These are phyloP conservation scores for Sarocladium oryzae DNA, from an alignment of 2,329 filamentous ascomycete species.

Conservation along the genomic window DNA sequence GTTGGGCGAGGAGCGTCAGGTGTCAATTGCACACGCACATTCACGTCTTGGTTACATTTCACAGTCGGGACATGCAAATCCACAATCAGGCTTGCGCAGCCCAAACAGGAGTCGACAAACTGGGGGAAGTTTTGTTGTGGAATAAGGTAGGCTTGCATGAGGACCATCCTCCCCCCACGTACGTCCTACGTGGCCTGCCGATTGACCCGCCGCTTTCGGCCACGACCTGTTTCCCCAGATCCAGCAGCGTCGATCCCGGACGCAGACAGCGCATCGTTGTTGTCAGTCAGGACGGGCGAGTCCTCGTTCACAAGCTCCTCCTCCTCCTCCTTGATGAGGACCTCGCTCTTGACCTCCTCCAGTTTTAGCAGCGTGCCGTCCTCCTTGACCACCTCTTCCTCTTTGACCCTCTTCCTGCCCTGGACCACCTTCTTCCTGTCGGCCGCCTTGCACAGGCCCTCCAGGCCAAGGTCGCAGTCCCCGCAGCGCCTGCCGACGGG, in stretches of 20 bases:
- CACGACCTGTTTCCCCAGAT: neutral
- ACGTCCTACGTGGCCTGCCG: constrained; percentile 9
- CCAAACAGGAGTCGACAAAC: no score
- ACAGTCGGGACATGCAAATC: no score
- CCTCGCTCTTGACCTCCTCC: constrained; percentile 23
- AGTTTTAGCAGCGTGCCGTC: constrained; percentile 18
- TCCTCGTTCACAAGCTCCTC: constrained; percentile 21
- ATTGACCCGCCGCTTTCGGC: neutral
- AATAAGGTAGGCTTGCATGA: constrained; percentile 12
- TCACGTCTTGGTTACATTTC: no score
- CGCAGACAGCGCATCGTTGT: neutral
- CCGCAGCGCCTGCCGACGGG: constrained; percentile 77
- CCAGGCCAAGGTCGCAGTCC: constrained; percentile 72
- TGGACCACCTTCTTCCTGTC: constrained; percentile 57
- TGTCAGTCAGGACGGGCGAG: no score
- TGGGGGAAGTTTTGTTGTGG: no score
- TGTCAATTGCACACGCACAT: no score
- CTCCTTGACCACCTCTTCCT: constrained; percentile 19
- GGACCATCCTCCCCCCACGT: neutral
- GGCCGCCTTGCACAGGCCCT: constrained; percentile 69
- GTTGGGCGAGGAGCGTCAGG: no score
- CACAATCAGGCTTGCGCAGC: no score
- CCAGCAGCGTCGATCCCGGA: neutral
- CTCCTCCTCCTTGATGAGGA: no score
- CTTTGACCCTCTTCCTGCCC: constrained; percentile 40